Evolutionary conservation across 169 alveolate genomes (phyloP), one percentile per base, ranked within the genome.

Genomic region (Amoebophrya sp.): DNA sequence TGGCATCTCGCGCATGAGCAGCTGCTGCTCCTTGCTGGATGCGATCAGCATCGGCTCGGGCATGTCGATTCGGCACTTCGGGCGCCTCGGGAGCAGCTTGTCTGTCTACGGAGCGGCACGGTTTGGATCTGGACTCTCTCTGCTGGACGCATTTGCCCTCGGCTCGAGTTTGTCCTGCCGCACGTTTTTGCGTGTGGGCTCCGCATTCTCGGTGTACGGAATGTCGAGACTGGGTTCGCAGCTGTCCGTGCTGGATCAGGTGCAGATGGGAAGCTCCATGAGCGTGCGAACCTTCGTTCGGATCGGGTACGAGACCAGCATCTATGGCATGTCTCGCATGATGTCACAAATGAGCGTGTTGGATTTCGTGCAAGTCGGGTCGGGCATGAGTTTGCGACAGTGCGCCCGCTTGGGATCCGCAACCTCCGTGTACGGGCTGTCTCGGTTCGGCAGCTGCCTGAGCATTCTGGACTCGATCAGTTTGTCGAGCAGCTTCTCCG

Each of bases 311-410:
- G 53, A 7, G 7, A 2, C 32, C 23, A 29, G 53, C 2, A 40
- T 88, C 47, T 88, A 33, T 23, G 47, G 90, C n/a, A 40, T 35
- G n/a, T 23, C 54, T 39, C 1, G 90, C 12, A 35, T 88, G 32
- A 40, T n/a, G 12, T 40, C 25, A 2, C 32, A 33, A 0, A 35
- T 88, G 53, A 88, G 90, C 90, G 90, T 88, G 41, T 23, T 88
- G 40, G 90, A 88, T 40, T 88, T 88, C 40, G 40, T 88, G 40
- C 90, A 32, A 88, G 53, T 88, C 0, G 90, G 90, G 40, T 25
- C 40, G 32, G 35, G 53, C n/a, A 1, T 88, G n/a, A 33, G 53
- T 18, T 23, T 88, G 41, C 90, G 90, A 1, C 32, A 40, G 3
- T 14, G 53, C 35, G 90, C 90, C 32, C 40, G 90, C 40, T 40